Evolutionary conservation across 805 yeast genomes (phyloP).

Genomic region (Candida xyloterini): DNA sequence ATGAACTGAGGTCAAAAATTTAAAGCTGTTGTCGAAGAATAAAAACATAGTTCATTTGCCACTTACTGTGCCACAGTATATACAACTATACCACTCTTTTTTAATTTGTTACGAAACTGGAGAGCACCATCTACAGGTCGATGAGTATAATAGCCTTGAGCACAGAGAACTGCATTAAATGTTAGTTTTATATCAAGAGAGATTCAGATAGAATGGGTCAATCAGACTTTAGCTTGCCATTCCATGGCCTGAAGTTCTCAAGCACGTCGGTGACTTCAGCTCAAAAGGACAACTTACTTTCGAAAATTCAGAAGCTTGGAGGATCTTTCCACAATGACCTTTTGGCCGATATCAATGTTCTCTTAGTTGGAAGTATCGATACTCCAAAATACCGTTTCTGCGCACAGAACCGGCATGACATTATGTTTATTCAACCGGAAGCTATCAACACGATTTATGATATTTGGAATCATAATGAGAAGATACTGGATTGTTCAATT

Average conservation of each 20-base stretch:
- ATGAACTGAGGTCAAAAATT: not conserved
- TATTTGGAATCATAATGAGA: slow-evolving; percentile 50
- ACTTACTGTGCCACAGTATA: not conserved
- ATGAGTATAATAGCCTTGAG: no score
- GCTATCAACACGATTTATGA: slow-evolving; percentile 43
- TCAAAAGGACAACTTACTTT: slow-evolving; percentile 41
- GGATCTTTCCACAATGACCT: slow-evolving; percentile 56
- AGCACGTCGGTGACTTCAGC: slow-evolving; percentile 50
- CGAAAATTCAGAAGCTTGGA: slow-evolving; percentile 53
- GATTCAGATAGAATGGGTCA: not conserved
- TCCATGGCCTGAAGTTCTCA: slow-evolving; percentile 50
- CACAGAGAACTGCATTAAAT: no score
- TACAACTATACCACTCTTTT: not conserved
- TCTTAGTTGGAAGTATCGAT: slow-evolving; percentile 56
- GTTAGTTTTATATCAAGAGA: not conserved
- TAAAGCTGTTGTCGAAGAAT: not conserved
- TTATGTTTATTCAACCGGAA: slow-evolving; percentile 50
- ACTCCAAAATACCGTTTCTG: slow-evolving; percentile 57
- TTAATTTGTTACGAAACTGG: not conserved
- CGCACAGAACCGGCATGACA: slow-evolving; percentile 51
- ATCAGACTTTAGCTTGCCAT: slow-evolving; percentile 31
- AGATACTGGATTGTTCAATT: slow-evolving; percentile 5
- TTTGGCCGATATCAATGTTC: slow-evolving; percentile 56
- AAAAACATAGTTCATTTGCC: not conserved
- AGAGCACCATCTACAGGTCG: no score